Percentiles rank a stretch among this genome's conserved stretches.
Evolutionary conservation across 495 filamentous ascomycete species (phyloP).

Genomic region (Peziza echinospora): DNA sequence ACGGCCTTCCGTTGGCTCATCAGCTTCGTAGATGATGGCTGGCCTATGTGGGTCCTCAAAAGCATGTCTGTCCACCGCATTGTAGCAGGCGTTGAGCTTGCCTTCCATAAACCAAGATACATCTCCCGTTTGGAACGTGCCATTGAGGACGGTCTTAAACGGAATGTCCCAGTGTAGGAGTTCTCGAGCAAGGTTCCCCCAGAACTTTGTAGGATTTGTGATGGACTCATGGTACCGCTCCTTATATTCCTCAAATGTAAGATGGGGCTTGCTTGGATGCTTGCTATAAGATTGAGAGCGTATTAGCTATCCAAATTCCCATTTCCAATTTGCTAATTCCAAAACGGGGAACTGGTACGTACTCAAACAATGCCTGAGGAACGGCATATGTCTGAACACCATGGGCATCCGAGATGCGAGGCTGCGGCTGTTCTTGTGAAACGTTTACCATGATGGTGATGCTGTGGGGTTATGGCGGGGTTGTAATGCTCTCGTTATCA

Average conservation of each 20-base stretch:
- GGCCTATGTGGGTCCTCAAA: conserved; percentile 76
- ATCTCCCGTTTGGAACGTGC: conserved; percentile 61
- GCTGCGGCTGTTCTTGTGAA: neutral
- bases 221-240: conserved; percentile 92
- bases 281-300: conserved; percentile 31
- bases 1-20: conserved; percentile 72
- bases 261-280: conserved; percentile 45
- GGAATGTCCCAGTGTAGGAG: conserved; percentile 76
- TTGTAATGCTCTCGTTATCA: too few relatives aligned
- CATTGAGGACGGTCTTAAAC: conserved; percentile 73
- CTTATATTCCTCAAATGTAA: conserved; percentile 72
- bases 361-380: conserved; percentile 13
- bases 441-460: neutral
- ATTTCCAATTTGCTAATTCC: conserved; percentile 3
- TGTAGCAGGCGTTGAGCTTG: conserved; percentile 84
- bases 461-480: neutral
- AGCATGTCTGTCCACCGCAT: conserved; percentile 91
- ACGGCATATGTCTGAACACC: conserved; percentile 61
- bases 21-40: conserved; percentile 97
- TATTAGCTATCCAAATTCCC: neutral
- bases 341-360: conserved; percentile 1
- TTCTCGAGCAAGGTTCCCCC: conserved; percentile 65
- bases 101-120: conserved; percentile 90
- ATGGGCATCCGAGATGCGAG: conserved; percentile 42
- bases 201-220: conserved; percentile 75